These are phyloP conservation scores for Microbotryum intermedium DNA, from an alignment of 1,284 basidiomycete species.

Conservation along the genomic window DNA sequence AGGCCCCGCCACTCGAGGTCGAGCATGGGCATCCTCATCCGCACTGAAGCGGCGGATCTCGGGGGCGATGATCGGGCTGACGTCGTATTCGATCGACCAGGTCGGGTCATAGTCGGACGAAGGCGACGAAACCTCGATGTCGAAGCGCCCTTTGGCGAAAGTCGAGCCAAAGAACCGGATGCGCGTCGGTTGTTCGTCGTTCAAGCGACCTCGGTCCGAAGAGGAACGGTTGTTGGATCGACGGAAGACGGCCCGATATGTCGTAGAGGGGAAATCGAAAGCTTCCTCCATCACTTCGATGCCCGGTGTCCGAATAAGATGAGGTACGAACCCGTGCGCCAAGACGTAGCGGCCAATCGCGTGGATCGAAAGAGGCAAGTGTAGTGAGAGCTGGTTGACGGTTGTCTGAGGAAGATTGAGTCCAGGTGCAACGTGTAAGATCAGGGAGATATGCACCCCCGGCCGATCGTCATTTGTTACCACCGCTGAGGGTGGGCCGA, in stretches of 20 bases:
- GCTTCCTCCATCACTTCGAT: constrained; percentile 12
- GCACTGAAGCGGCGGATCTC: constrained; percentile 3
- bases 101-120: too few relatives aligned
- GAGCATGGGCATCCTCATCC: background rate
- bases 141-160: constrained; percentile 12
- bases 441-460: constrained; percentile 12
- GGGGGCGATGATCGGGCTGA: constrained; percentile 4
- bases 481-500: background rate
- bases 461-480: constrained; percentile 1
- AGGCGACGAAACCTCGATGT: constrained; percentile 10
- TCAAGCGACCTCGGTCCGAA: background rate
- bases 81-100: constrained; percentile 18
- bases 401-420: constrained; percentile 15
- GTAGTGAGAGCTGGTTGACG: constrained; percentile 23
- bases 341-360: constrained; percentile 18
- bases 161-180: constrained; percentile 20
- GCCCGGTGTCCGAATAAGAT: constrained; percentile 9
- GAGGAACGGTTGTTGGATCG: too few relatives aligned
- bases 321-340: constrained; percentile 20
- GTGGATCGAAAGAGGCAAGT: constrained; percentile 18
- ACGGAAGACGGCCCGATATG: constrained; percentile 11
- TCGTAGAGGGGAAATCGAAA: constrained; percentile 5
- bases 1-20: background rate
- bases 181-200: background rate
- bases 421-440: constrained; percentile 12